Base-by-base conservation (phyloP, 2,329 filamentous ascomycete species). In the Trichoderma hamatum region DNA sequence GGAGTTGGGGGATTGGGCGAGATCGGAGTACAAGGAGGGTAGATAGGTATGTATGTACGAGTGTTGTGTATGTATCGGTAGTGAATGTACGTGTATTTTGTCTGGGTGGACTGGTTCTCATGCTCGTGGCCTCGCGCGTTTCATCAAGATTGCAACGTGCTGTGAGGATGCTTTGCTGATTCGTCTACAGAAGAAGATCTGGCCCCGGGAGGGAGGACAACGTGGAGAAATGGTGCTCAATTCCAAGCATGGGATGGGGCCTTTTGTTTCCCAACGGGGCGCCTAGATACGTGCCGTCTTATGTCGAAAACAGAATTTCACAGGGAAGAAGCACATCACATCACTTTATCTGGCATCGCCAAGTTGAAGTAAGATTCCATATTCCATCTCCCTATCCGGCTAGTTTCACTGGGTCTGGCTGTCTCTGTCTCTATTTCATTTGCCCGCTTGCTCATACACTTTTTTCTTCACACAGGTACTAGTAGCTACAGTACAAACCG, bases 11-110 rank as follows among this genome's bases (percentile, higher is more conserved):
- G 36, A 65, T 36, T 66, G 32, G 36, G 39, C 19, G 51, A 34
- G 28, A 66, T 32, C 24, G 54, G 64, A 67, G 39, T 58, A 51
- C 30, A 11, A 11, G 32, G 49, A 51, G 52, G 26, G 67, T 55
- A 67, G 64, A 67, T 63, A 51, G 30, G 36, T 67, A 24, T 51
- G 54, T 59, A 56, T 58, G 52, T 66, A 66, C 28, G 63, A 58
- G 56, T 61, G 55, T 51, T 51, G 61, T 69, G 52, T 70, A 62
- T 67, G 34, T 66, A 51, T 61, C 54, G 60, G 63, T 56, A 67
- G 34, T 58, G 49, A 32, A 67, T 63, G 62, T 69, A 61, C 51
- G n/a, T 67, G n/a, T 67, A 67, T 67, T 43, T 26, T 49, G 46
- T 64, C 46, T 34, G n/a, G 43, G 39, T 21, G 52, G 28, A 11